phyloP scores from a whole-genome alignment of 2,329 filamentous ascomycete genomes.

The Aspergillus ochraceus region DNA sequence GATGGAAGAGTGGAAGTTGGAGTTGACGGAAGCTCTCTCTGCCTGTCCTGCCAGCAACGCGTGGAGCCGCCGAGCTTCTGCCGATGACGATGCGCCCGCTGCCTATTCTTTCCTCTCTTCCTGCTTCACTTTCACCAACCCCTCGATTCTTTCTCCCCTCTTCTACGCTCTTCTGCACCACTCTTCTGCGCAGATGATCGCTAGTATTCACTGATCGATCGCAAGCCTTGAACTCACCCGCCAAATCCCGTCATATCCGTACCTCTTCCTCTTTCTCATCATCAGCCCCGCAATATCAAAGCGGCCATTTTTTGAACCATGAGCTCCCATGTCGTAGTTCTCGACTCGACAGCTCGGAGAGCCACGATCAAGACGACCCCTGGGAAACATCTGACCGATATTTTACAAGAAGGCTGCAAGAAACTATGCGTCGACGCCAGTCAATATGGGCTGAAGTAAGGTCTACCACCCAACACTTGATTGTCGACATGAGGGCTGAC shows the following conservation, averaged over 20 bases:
- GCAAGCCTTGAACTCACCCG: not conserved
- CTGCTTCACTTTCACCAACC: conserved; percentile 1
- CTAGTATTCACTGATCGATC: not conserved
- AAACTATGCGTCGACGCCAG: conserved; percentile 74
- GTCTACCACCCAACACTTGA: not conserved
- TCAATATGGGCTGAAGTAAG: conserved; percentile 78
- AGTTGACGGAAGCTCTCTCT: conserved; percentile 25
- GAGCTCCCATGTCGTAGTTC: conserved; percentile 85
- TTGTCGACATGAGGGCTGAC: not conserved
- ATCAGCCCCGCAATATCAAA: conserved; percentile 21
- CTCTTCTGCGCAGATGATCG: conserved; percentile 11
- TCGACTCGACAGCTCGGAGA: conserved; percentile 75
- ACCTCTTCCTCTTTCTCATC: not conserved
- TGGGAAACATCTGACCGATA: conserved; percentile 76
- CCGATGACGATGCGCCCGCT: conserved; percentile 30
- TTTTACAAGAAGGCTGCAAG: conserved; percentile 81
- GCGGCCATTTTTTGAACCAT: conserved; percentile 50
- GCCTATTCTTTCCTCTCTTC: conserved; percentile 21
- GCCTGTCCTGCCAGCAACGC: conserved; percentile 17
- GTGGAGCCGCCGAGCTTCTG: conserved; percentile 26
- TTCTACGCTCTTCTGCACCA: conserved; percentile 7
- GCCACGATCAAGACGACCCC: conserved; percentile 81
- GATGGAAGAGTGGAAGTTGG: conserved; percentile 6
- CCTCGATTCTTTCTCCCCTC: not conserved
- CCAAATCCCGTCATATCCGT: not conserved